Conservation (phyloP, 441 rosid species). For the Macaranga tanarius region DNA sequence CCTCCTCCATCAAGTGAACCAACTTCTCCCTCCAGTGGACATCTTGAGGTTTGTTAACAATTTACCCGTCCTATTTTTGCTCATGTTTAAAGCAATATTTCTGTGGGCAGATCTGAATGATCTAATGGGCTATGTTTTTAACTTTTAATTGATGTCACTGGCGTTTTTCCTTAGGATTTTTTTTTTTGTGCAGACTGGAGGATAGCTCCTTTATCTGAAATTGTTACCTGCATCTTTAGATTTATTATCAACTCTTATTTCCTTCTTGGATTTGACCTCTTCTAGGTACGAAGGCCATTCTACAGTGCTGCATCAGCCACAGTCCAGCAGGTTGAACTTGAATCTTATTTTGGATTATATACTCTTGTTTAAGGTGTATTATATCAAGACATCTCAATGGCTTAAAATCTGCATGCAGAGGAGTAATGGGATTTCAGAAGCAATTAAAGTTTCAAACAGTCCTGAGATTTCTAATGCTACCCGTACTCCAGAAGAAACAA, state of each 20-base stretch:
- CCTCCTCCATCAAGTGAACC: slow-evolving; percentile 51
- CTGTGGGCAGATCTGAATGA: slow-evolving; percentile 1
- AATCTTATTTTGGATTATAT: neutral
- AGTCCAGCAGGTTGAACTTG: slow-evolving; percentile 36
- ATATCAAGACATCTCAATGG: slow-evolving; percentile 4
- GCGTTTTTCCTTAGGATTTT: neutral
- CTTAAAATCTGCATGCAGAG: slow-evolving; percentile 40
- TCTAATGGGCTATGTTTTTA: neutral
- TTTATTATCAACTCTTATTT: neutral
- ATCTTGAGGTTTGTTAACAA: slow-evolving; percentile 46
- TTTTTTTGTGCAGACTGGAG: neutral
- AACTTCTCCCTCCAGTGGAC: slow-evolving; percentile 45
- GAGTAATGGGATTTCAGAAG: slow-evolving; percentile 29
- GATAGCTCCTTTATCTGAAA: neutral
- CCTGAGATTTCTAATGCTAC: slow-evolving; percentile 29
- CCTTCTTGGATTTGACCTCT: slow-evolving; percentile 6
- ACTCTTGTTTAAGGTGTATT: neutral
- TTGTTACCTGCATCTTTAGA: neutral
- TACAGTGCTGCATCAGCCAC: slow-evolving; percentile 32
- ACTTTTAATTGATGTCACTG: neutral
- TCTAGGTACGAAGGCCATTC: slow-evolving; percentile 40
- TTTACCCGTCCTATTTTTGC: neutral
- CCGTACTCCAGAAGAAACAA: slow-evolving; percentile 27
- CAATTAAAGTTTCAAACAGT: slow-evolving; percentile 35
- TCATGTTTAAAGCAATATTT: neutral